phyloP scores from a whole-genome alignment of 768 basidiomycete species.

The Phaeolepiota aurea region DNA sequence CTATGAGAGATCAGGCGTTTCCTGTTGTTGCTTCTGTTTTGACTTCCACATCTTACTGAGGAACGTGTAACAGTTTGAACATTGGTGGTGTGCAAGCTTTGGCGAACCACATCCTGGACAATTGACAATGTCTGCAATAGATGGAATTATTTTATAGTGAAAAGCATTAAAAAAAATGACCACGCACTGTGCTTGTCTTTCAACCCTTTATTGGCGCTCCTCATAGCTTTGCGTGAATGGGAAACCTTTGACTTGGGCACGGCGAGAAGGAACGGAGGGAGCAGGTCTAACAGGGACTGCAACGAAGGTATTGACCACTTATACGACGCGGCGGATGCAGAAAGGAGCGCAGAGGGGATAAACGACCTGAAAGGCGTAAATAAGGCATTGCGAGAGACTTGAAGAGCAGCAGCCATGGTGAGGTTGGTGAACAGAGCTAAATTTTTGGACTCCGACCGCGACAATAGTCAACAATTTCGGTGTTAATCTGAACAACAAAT shows the following conservation, averaged over 20 bases:
- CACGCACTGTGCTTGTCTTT: conserved; percentile 85
- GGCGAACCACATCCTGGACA: conserved; percentile 87
- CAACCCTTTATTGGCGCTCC: conserved; percentile 88
- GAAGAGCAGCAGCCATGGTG: conserved; percentile 25
- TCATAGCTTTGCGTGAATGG: conserved; percentile 92
- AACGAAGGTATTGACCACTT: conserved; percentile 29
- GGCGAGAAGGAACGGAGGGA: conserved; percentile 83
- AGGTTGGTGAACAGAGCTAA: conserved; percentile 4
- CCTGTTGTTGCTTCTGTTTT: conserved; percentile 22
- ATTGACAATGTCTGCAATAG: conserved; percentile 67
- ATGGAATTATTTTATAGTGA: conserved; percentile 1
- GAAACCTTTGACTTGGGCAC: conserved; percentile 93
- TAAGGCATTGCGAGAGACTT: conserved; percentile 2
- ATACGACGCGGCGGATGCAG: conserved; percentile 9
- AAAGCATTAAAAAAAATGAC: conserved; percentile 2
- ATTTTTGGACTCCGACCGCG: conserved; percentile 33
- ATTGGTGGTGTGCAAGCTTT: conserved; percentile 86
- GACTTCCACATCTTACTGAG: conserved; percentile 61
- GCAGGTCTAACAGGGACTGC: conserved; percentile 52
- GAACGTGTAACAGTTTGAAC: conserved; percentile 70
- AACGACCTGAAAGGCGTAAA: background rate
- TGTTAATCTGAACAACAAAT: conserved; percentile 15
- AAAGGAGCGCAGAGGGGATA: conserved; percentile 7
- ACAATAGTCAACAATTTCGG: background rate
- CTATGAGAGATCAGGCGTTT: conserved; percentile 30